phyloP scores from a whole-genome alignment of 768 basidiomycete genomes.

The Chiua virens region DNA sequence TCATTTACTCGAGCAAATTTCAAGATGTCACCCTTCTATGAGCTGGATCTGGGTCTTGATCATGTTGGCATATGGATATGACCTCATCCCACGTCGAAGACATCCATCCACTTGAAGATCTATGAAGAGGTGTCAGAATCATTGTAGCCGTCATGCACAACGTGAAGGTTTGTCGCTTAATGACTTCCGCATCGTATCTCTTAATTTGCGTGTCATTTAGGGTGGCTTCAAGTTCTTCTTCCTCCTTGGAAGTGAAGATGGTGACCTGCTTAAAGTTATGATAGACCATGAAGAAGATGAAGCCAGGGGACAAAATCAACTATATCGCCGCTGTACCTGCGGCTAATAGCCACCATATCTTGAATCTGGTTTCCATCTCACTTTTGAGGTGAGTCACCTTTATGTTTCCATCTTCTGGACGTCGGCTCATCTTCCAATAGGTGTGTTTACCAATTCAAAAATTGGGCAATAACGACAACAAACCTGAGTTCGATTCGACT shows the following conservation, averaged over 20 bases:
- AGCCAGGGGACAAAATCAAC: conserved; percentile 90
- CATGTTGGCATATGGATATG: conserved; percentile 94
- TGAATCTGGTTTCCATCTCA: conserved; percentile 97
- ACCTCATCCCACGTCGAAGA: conserved; percentile 91
- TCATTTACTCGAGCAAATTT: conserved; percentile 5
- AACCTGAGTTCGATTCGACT: conserved; percentile 87
- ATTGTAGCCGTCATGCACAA: conserved; percentile 98
- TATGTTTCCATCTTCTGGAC: conserved; percentile 1
- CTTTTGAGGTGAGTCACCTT: conserved; percentile 75
- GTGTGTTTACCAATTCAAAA: conserved; percentile 96
- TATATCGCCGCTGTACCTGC: conserved; percentile 99
- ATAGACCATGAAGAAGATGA: conserved; percentile 98
- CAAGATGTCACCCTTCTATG: conserved; percentile 96
- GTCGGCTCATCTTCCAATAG: conserved; percentile 40
- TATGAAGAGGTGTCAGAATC: conserved; percentile 83
- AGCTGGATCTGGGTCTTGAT: conserved; percentile 94
- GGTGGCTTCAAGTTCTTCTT: conserved; percentile 99
- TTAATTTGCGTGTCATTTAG: conserved; percentile 38
- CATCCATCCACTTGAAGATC: conserved; percentile 88
- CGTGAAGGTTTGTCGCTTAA: conserved; percentile 76
- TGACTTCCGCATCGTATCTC: conserved; percentile 2
- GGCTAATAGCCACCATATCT: conserved; percentile 93
- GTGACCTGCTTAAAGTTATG: conserved; percentile 96
- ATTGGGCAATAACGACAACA: conserved; percentile 94
- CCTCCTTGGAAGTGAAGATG: conserved; percentile 96